Conservation (phyloP, 164 flowering plant species). For the Vitis cinerea region DNA sequence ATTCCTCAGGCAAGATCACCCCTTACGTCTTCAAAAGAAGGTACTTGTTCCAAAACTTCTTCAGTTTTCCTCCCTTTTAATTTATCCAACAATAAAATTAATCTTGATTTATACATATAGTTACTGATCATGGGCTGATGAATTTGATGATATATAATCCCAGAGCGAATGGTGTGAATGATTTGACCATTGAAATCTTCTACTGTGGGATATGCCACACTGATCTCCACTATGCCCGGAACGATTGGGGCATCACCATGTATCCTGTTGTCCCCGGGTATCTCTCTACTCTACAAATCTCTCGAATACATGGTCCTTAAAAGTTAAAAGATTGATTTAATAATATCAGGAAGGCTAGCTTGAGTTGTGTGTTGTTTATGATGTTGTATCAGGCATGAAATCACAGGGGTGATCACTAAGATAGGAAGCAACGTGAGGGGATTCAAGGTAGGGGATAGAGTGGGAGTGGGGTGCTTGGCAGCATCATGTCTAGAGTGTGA, state of each 20-base stretch:
- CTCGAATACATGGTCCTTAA: no score
- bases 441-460: slow-evolving; percentile 63
- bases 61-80: neutral
- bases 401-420: slow-evolving; percentile 53
- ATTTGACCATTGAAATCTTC: slow-evolving; percentile 60
- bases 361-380: no score
- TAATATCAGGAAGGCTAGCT: no score
- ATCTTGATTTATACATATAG: neutral
- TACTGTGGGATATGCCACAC: slow-evolving; percentile 87
- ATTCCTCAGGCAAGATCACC: slow-evolving; percentile 50
- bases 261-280: slow-evolving; percentile 90
- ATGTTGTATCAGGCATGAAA: slow-evolving; percentile 50
- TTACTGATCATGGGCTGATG: neutral
- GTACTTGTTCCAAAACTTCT: slow-evolving; percentile 18
- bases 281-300: neutral
- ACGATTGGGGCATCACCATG: slow-evolving; percentile 79
- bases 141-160: neutral
- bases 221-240: slow-evolving; percentile 54
- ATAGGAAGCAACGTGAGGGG: slow-evolving; percentile 52
- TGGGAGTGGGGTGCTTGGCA: slow-evolving; percentile 64
- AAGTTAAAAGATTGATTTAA: no score
- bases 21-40: slow-evolving; percentile 70
- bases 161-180: slow-evolving; percentile 65
- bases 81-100: neutral
- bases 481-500: slow-evolving; percentile 65